Conservation (phyloP, 2,329 filamentous ascomycete species). For the Fusarium miscanthi region DNA sequence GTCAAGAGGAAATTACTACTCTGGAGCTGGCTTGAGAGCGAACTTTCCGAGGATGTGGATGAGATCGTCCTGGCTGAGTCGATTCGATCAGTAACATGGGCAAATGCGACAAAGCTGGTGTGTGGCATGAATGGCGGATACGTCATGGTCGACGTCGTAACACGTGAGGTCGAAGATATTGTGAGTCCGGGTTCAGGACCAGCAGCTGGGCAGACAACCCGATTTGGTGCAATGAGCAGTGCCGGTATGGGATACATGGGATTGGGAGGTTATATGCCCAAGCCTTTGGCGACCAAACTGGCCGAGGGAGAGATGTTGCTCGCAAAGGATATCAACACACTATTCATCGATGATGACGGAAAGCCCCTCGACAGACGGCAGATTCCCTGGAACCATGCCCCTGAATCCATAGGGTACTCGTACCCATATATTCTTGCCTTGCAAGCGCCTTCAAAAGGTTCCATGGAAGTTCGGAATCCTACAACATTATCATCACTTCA, state of each 20-base stretch:
- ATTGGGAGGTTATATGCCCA: constrained; percentile 89
- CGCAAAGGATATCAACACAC: constrained; percentile 97
- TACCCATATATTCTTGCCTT: constrained; percentile 95
- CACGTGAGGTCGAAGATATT: constrained; percentile 79
- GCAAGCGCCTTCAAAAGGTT: constrained; percentile 84
- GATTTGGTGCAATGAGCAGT: constrained; percentile 85
- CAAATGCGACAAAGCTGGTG: constrained; percentile 84
- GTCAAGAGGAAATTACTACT: constrained; percentile 90
- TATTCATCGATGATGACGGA: constrained; percentile 88
- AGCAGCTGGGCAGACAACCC: constrained; percentile 70
- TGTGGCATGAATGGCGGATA: constrained; percentile 94
- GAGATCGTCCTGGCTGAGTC: constrained; percentile 86
- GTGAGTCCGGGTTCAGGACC: constrained; percentile 79
- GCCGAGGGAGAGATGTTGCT: constrained; percentile 86
- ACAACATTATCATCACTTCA: constrained; percentile 92
- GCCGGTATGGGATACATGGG: constrained; percentile 98
- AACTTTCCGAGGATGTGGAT: constrained; percentile 76
- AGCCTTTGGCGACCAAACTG: constrained; percentile 85
- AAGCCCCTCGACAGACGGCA: constrained; percentile 85
- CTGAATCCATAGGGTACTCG: constrained; percentile 92
- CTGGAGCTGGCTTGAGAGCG: constrained; percentile 97
- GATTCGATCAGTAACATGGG: constrained; percentile 92
- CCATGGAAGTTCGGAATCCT: constrained; percentile 90
- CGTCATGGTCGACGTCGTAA: constrained; percentile 85
- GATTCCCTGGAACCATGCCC: constrained; percentile 90